phyloP scores from a whole-genome alignment of 441 rosid species.

The Jatropha podagrica region DNA sequence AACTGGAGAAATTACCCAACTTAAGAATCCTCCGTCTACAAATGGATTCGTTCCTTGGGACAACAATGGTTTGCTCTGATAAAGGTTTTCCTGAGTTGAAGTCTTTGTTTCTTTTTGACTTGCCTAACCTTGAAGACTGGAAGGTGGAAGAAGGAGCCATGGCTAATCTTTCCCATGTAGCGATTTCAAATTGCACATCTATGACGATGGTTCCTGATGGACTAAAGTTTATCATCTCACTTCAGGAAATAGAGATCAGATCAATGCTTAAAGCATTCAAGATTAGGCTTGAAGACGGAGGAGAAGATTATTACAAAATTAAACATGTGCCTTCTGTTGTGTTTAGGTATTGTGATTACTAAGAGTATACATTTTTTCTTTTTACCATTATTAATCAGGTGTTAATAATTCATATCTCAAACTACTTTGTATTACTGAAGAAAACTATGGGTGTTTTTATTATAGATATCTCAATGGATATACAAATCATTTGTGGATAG shows the following conservation, averaged over 20 bases:
- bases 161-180: constrained; percentile 22
- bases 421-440: too few relatives aligned
- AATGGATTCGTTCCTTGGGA: constrained; percentile 31
- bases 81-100: constrained; percentile 39
- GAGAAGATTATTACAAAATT: constrained; percentile 25
- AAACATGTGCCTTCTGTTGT: constrained; percentile 20
- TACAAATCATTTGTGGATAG: too few relatives aligned
- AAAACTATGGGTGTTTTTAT: too few relatives aligned
- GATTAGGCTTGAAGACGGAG: constrained; percentile 23
- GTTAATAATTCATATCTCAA: too few relatives aligned
- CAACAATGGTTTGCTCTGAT: constrained; percentile 23
- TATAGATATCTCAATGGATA: too few relatives aligned
- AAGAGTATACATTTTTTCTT: background rate
- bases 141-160: constrained; percentile 23
- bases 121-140: constrained; percentile 25
- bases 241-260: constrained; percentile 21
- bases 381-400: too few relatives aligned
- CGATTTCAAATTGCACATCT: constrained; percentile 25
- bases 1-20: constrained; percentile 38
- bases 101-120: constrained; percentile 19
- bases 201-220: constrained; percentile 30
- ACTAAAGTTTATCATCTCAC: constrained; percentile 14
- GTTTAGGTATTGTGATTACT: constrained; percentile 29
- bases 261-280: constrained; percentile 29
- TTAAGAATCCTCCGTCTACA: constrained; percentile 29